Evolutionary conservation across 192 early-diverging fungal species (phyloP).

Genomic region (Backusella psychrophila): DNA sequence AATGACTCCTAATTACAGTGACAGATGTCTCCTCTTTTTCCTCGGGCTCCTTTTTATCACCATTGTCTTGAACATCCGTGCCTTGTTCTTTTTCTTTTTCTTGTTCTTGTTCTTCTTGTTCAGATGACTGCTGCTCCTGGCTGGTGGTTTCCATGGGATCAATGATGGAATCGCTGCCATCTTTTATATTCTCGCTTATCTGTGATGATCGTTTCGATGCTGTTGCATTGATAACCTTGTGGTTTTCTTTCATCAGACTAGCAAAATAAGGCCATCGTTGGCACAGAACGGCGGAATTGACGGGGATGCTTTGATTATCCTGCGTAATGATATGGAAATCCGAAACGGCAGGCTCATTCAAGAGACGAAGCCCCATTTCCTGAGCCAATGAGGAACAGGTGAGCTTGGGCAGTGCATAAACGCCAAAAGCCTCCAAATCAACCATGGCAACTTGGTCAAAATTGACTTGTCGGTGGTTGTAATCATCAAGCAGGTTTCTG

Average conservation of each 20-base stretch:
- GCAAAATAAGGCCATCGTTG: constrained; percentile 60
- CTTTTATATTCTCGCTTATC: not conserved
- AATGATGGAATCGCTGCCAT: not conserved
- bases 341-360: constrained; percentile 55
- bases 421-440: constrained; percentile 72
- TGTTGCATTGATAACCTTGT: constrained; percentile 1
- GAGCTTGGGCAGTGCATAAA: constrained; percentile 52
- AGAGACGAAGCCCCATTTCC: constrained; percentile 56
- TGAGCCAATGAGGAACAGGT: constrained; percentile 57
- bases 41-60: not conserved
- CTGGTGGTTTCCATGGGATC: not conserved
- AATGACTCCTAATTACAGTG: constrained; percentile 23
- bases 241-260: constrained; percentile 32
- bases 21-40: not conserved
- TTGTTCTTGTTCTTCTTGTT: not conserved
- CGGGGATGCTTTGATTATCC: constrained; percentile 51
- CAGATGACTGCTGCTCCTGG: not conserved
- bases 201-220: not conserved
- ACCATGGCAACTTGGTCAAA: constrained; percentile 74
- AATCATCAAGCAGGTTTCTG: constrained; percentile 70
- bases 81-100: not conserved
- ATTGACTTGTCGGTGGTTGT: constrained; percentile 76
- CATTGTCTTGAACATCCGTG: not conserved
- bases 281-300: constrained; percentile 53
- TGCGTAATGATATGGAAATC: constrained; percentile 57